A percentile compares a stretch with the other conserved stretches of the same genome.
Conservation (phyloP, 345 rosid genomes). For the Aurinia saxatilis region DNA sequence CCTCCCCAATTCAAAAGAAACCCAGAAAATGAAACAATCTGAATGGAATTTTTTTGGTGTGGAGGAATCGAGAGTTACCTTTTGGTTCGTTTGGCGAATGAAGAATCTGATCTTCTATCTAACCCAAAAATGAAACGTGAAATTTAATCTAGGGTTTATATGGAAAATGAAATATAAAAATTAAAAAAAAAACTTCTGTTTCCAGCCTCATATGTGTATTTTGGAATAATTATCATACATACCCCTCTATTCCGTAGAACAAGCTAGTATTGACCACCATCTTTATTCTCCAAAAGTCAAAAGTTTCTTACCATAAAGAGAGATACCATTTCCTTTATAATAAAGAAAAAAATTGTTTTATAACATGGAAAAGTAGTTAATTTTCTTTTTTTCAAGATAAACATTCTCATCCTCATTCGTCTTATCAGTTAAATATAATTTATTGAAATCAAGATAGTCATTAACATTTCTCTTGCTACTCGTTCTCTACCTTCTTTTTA, state of each 20-base stretch:
- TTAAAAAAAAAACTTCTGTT: constrained; percentile 9
- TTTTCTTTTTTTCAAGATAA: too few relatives aligned
- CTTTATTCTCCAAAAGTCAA: background rate
- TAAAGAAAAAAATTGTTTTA: too few relatives aligned
- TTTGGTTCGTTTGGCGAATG: constrained; percentile 19
- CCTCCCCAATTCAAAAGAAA: constrained; percentile 15
- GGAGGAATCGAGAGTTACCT: constrained; percentile 24
- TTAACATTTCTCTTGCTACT: too few relatives aligned
- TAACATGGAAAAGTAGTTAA: too few relatives aligned
- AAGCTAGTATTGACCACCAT: constrained; percentile 12
- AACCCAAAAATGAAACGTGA: constrained; percentile 25
- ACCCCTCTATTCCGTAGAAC: constrained; percentile 11
- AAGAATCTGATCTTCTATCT: constrained; percentile 27
- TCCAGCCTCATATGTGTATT: constrained; percentile 31
- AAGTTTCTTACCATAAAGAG: constrained; percentile 14
- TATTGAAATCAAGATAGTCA: too few relatives aligned
- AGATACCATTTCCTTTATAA: background rate
- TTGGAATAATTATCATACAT: background rate
- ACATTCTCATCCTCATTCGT: too few relatives aligned
- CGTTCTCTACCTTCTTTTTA: too few relatives aligned
- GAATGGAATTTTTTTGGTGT: too few relatives aligned
- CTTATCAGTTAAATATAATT: too few relatives aligned
- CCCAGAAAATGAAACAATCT: background rate
- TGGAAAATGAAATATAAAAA: background rate
- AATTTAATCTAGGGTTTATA: constrained; percentile 34